A percentile compares a stretch with the other conserved stretches of the same genome.
These are phyloP conservation scores for Epichloe typhina DNA, from an alignment of 2,329 filamentous ascomycete genomes.

Conservation along the genomic window DNA sequence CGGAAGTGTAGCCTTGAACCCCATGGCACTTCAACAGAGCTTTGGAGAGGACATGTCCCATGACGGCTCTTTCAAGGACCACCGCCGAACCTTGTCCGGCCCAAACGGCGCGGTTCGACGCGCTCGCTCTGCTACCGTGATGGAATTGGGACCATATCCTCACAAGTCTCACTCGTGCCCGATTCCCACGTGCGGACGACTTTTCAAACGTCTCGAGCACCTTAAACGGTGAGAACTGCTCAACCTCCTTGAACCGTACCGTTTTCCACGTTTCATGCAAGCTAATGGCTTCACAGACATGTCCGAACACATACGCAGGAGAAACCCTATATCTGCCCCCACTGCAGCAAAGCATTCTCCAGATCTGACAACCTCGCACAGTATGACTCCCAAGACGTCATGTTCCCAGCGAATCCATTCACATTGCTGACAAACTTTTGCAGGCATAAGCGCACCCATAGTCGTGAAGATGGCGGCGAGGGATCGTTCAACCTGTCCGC, in stretches of 20 bases:
- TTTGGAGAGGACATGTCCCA: constrained; percentile 52
- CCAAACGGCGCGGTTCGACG: constrained; percentile 69
- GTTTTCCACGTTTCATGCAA: not conserved
- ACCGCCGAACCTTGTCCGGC: constrained; percentile 57
- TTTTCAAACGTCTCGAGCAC: constrained; percentile 98
- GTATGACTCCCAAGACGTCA: constrained; percentile 40
- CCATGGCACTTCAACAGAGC: constrained; percentile 59
- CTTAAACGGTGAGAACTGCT: constrained; percentile 78
- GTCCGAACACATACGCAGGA: constrained; percentile 99
- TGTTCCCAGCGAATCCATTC: not conserved
- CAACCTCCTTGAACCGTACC: constrained; percentile 7
- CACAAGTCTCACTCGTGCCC: constrained; percentile 98
- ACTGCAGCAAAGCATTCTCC: constrained; percentile 98
- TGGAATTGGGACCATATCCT: constrained; percentile 92
- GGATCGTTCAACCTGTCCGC: constrained; percentile 52
- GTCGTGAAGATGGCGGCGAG: constrained; percentile 48
- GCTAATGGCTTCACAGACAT: constrained; percentile 51
- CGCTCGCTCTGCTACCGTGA: constrained; percentile 86
- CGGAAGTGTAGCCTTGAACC: constrained; percentile 64
- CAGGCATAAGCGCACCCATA: constrained; percentile 73
- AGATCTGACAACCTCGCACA: constrained; percentile 98
- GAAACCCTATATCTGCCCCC: constrained; percentile 91
- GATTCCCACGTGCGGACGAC: constrained; percentile 91
- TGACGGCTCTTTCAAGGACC: constrained; percentile 30
- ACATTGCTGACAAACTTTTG: constrained; percentile 6